These are phyloP conservation scores for Durusdinium trenchii DNA, from an alignment of 73 alveolate genomes.

Conservation along the genomic window DNA sequence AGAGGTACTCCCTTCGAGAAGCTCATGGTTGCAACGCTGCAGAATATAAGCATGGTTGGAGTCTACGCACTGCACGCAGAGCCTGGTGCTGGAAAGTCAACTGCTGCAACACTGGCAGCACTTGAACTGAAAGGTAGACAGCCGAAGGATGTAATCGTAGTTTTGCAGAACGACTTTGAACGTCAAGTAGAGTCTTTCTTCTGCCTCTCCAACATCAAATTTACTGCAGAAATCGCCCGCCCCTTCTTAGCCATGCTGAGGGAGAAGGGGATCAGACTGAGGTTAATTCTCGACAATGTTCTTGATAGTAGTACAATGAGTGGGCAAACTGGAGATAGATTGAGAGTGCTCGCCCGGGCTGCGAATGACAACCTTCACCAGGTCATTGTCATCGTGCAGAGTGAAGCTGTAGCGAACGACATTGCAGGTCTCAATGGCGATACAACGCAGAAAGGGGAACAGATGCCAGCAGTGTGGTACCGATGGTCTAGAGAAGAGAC, in stretches of 20 bases:
- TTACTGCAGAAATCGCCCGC: slow-evolving; percentile 25
- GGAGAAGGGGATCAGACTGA: too few relatives aligned
- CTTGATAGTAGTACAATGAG: neutral
- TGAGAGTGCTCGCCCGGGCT: too few relatives aligned
- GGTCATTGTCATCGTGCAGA: too few relatives aligned
- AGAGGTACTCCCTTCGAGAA: slow-evolving; percentile 81
- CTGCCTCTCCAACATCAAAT: slow-evolving; percentile 40
- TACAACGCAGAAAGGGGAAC: neutral
- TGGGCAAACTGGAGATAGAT: too few relatives aligned
- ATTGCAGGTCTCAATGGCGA: neutral
- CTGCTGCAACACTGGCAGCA: slow-evolving; percentile 61
- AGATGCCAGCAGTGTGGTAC: slow-evolving; percentile 23
- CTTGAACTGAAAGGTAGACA: slow-evolving; percentile 48
- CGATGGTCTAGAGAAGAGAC: slow-evolving; percentile 6
- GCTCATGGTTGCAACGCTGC: slow-evolving; percentile 70
- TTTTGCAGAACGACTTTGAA: slow-evolving; percentile 64
- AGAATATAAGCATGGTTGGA: slow-evolving; percentile 61
- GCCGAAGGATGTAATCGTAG: slow-evolving; percentile 52
- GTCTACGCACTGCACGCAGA: slow-evolving; percentile 55
- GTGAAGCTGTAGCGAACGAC: neutral
- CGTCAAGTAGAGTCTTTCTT: slow-evolving; percentile 50
- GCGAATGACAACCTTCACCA: too few relatives aligned
- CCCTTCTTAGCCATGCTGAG: slow-evolving; percentile 54
- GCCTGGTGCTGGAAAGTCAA: slow-evolving; percentile 73
- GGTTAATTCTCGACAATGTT: neutral